Conservation (phyloP, 148 eudicot genomes). For the Fallopia convolvulus region DNA sequence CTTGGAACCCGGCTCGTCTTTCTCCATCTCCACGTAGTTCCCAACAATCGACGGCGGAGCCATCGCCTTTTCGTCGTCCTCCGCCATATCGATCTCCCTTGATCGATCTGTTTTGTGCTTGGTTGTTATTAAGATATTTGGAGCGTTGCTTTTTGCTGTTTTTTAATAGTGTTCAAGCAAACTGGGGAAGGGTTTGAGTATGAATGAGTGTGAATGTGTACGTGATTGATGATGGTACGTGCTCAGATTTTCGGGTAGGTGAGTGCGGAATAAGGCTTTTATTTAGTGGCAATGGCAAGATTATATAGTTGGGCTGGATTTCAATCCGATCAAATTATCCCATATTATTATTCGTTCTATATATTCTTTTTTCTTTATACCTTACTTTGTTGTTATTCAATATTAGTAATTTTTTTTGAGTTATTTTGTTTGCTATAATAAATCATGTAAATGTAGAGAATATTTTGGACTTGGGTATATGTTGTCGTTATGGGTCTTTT, state of each 20-base stretch:
- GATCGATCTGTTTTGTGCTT: slow-evolving; percentile 17
- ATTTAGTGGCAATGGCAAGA: background rate
- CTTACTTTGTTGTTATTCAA: too few relatives aligned
- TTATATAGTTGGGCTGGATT: background rate
- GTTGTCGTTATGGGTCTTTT: background rate
- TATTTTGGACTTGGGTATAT: background rate
- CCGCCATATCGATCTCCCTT: slow-evolving; percentile 12
- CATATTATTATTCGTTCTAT: background rate
- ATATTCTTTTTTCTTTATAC: too few relatives aligned
- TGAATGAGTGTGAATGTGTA: background rate
- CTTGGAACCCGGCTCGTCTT: slow-evolving; percentile 31
- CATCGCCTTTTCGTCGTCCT: slow-evolving; percentile 37
- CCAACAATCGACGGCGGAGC: slow-evolving; percentile 65
- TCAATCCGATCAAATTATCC: too few relatives aligned
- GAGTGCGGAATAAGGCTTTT: background rate
- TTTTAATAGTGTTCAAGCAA: background rate
- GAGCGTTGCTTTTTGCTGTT: background rate
- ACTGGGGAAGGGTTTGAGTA: background rate
- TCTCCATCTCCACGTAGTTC: slow-evolving; percentile 82
- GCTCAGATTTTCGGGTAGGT: slow-evolving; percentile 4
- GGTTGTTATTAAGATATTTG: background rate
- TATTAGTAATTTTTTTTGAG: too few relatives aligned
- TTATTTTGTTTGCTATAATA: too few relatives aligned
- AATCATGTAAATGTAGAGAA: background rate
- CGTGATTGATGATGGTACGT: background rate